Conservation (phyloP, 306 rosid genomes). For the Hippophae rhamnoides region DNA sequence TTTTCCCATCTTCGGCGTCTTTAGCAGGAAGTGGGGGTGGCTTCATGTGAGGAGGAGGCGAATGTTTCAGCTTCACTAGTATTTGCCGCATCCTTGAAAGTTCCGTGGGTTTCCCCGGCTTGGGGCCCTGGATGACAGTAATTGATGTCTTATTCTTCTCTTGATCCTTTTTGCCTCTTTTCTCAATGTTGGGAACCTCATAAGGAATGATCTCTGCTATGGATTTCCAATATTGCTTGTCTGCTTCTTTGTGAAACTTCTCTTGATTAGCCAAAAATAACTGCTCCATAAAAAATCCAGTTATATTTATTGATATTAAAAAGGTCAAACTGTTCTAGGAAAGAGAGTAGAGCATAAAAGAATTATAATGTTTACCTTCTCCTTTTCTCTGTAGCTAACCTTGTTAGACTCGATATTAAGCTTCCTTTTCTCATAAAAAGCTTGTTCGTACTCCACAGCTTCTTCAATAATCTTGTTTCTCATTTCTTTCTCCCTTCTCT, state of each 20-base stretch:
- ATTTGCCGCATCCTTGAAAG: constrained; percentile 87
- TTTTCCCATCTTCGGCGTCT: constrained; percentile 57
- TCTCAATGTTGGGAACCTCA: constrained; percentile 90
- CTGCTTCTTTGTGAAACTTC: constrained; percentile 94
- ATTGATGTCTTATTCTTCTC: constrained; percentile 91
- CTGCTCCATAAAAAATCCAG: constrained; percentile 35
- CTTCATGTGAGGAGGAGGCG: constrained; percentile 97
- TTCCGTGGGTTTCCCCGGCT: constrained; percentile 97
- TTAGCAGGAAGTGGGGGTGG: constrained; percentile 80
- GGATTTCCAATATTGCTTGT: constrained; percentile 92
- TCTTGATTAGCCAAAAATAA: constrained; percentile 68
- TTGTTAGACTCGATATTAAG: constrained; percentile 78
- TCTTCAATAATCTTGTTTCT: constrained; percentile 86
- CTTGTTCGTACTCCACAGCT: constrained; percentile 73
- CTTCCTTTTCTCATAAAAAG: constrained; percentile 94
- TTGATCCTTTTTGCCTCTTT: constrained; percentile 95
- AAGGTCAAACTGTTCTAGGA: neutral
- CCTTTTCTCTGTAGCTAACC: constrained; percentile 83
- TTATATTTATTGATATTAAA: constrained; percentile 6
- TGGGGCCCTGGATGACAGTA: constrained; percentile 85
- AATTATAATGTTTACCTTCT: constrained; percentile 49
- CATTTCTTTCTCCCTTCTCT: constrained; percentile 82
- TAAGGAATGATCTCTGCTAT: constrained; percentile 92
- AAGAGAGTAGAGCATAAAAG: constrained; percentile 1
- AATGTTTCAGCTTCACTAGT: constrained; percentile 85